phyloP scores from a whole-genome alignment of 495 filamentous ascomycete species.

The Neurospora sp. region DNA sequence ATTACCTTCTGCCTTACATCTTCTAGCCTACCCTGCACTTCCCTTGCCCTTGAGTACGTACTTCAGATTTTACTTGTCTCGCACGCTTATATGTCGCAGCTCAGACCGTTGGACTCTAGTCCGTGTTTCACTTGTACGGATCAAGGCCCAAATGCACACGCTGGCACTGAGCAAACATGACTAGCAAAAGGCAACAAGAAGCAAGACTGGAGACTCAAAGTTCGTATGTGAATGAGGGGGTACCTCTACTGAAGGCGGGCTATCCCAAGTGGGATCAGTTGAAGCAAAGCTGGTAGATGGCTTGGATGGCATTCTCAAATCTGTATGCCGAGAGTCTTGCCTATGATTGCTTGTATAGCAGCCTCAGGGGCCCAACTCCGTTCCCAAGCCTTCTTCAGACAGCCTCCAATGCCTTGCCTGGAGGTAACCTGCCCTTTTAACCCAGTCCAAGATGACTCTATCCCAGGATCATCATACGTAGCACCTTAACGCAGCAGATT shows the following conservation, averaged over 20 bases:
- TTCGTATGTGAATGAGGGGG: not conserved
- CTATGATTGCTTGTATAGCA: not conserved
- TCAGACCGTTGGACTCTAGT: not conserved
- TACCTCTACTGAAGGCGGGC: not conserved
- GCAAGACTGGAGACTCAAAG: not conserved
- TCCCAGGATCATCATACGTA: not conserved
- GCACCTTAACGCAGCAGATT: not conserved
- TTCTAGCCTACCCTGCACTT: not conserved
- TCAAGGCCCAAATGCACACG: not conserved
- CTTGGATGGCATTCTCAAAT: not conserved
- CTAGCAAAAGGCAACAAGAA: not conserved
- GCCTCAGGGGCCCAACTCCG: not conserved
- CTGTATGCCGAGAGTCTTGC: not conserved
- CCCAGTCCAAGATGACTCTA: not conserved
- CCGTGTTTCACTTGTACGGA: not conserved
- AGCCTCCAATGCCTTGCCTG: not conserved
- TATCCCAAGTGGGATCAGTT: not conserved
- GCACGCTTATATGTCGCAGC: not conserved
- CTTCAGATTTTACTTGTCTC: not conserved
- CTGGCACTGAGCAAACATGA: not conserved
- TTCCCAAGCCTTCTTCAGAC: not conserved
- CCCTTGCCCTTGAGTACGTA: not conserved
- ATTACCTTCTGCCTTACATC: not conserved
- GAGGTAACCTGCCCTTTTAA: not conserved
- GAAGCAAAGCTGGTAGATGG: not conserved